Conservation (phyloP, 2,329 filamentous ascomycete genomes). For the Colletotrichum sp. region DNA sequence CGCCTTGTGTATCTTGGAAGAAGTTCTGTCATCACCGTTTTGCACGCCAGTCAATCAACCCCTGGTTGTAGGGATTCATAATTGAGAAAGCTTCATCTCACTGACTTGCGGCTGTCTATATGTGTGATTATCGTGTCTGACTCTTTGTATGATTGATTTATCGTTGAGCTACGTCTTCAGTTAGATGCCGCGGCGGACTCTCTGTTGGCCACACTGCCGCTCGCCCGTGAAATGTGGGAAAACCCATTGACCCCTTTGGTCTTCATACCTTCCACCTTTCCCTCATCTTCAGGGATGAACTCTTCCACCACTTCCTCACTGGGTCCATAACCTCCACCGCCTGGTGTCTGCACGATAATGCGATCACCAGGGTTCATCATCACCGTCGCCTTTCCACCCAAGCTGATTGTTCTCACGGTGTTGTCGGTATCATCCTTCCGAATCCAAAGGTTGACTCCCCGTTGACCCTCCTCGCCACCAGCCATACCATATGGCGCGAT, state of each 20-base stretch:
- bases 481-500: not conserved
- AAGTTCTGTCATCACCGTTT: rapidly evolving
- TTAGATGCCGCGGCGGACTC: not conserved
- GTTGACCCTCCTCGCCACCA: not conserved
- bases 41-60: not conserved
- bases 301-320: not conserved
- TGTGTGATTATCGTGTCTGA: not conserved
- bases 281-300: not conserved
- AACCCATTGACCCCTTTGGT: not conserved
- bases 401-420: not conserved
- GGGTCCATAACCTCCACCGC: not conserved
- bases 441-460: not conserved
- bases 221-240: not conserved
- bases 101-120: not conserved
- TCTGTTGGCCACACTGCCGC: not conserved
- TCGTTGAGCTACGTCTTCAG: not conserved
- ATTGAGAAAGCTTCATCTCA: not conserved
- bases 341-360: not conserved
- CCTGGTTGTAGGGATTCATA: not conserved
- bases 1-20: not conserved
- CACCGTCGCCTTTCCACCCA: not conserved
- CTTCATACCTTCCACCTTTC: not conserved
- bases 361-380: not conserved
- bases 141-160: not conserved
- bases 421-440: not conserved